These are phyloP conservation scores for Beauveria bassiana DNA, from an alignment of 2,329 filamentous ascomycete genomes.

Conservation along the genomic window DNA sequence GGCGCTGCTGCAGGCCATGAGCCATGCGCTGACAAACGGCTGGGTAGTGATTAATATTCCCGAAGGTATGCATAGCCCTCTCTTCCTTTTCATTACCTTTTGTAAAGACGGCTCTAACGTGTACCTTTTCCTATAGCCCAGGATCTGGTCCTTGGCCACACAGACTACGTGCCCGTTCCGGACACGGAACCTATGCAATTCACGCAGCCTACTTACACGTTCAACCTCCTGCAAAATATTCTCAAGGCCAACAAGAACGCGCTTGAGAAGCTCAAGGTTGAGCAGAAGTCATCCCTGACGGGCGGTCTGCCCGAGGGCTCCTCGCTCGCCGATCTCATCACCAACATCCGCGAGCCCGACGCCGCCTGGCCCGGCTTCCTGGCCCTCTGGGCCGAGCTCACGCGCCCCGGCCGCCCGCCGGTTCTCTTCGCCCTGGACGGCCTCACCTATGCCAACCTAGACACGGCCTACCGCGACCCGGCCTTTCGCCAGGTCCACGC, in stretches of 20 bases:
- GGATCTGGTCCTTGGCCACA: conserved; percentile 72
- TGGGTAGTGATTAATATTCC: conserved; percentile 89
- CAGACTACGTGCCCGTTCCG: conserved; percentile 67
- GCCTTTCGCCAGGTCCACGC: conserved; percentile 71
- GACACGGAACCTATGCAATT: conserved; percentile 54
- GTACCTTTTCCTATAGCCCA: conserved; percentile 46
- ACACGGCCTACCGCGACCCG: conserved; percentile 66
- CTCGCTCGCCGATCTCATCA: conserved; percentile 61
- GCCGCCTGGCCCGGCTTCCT: conserved; percentile 73
- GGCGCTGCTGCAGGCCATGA: conserved; percentile 73
- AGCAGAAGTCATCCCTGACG: conserved; percentile 35
- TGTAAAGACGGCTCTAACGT: neutral
- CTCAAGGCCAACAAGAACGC: conserved; percentile 62
- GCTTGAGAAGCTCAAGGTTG: conserved; percentile 44
- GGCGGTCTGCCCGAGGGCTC: conserved; percentile 43
- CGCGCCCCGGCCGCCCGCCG: conserved; percentile 40
- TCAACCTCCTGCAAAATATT: conserved; percentile 66
- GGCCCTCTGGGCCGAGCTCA: conserved; percentile 74
- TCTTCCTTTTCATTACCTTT: neutral
- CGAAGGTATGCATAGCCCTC: conserved; percentile 57
- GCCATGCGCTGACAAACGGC: conserved; percentile 70
- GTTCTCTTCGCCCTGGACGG: conserved; percentile 74
- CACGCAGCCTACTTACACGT: conserved; percentile 69
- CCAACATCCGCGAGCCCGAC: conserved; percentile 66
- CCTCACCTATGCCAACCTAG: conserved; percentile 71